These are phyloP conservation scores for Melastoma candidum DNA, from an alignment of 441 rosid species.

Conservation along the genomic window DNA sequence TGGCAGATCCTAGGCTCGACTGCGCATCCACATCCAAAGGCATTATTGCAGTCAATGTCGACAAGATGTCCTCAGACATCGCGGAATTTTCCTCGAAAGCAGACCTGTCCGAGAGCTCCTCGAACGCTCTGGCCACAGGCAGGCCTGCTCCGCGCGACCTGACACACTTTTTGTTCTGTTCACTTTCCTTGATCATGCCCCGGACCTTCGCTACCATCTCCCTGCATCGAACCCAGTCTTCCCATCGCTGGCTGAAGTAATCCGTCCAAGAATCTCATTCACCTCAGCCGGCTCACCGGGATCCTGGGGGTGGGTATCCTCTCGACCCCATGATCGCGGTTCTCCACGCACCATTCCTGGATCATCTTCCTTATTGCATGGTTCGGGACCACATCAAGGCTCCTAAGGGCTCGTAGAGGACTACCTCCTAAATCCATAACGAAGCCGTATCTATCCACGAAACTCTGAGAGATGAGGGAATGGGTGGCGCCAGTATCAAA, in stretches of 20 bases:
- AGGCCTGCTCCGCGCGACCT: slow-evolving; percentile 26
- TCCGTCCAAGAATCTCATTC: slow-evolving; percentile 24
- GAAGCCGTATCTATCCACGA: too few relatives aligned
- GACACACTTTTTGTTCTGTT: slow-evolving; percentile 45
- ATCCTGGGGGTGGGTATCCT: slow-evolving; percentile 70
- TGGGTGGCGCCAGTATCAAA: too few relatives aligned
- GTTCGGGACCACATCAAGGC: slow-evolving; percentile 57
- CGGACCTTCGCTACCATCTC: slow-evolving; percentile 36
- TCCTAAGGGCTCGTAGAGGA: slow-evolving; percentile 31
- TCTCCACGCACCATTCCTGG: slow-evolving; percentile 71
- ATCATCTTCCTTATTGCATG: slow-evolving; percentile 52
- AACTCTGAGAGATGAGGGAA: too few relatives aligned
- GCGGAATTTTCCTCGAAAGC: slow-evolving; percentile 21
- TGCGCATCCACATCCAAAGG: slow-evolving; percentile 40
- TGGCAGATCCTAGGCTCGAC: slow-evolving; percentile 28
- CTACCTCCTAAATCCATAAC: too few relatives aligned
- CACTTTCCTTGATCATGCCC: slow-evolving; percentile 44
- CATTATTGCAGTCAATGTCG: slow-evolving; percentile 29
- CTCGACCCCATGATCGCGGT: slow-evolving; percentile 38
- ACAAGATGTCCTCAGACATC: slow-evolving; percentile 44
- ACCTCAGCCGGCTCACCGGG: slow-evolving; percentile 46
- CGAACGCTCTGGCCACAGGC: slow-evolving; percentile 34
- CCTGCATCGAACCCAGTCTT: slow-evolving; percentile 21
- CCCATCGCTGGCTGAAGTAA: slow-evolving; percentile 11
- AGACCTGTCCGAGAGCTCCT: slow-evolving; percentile 23